These are phyloP conservation scores for Malus orientalis DNA, from an alignment of 306 rosid genomes.

Conservation along the genomic window DNA sequence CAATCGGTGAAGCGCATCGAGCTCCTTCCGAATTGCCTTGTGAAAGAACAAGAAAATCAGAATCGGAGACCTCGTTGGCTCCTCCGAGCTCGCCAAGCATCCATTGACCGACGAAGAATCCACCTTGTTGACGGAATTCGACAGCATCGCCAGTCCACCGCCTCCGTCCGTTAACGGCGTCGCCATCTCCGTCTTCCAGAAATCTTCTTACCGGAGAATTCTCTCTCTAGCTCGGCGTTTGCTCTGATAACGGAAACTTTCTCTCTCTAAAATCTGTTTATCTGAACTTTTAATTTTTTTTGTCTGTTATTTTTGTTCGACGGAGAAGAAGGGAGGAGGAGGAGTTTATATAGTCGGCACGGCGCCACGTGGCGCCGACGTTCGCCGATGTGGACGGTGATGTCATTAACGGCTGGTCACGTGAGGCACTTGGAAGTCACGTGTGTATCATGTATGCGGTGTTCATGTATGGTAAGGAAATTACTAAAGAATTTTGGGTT, in stretches of 20 bases:
- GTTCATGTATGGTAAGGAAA: not conserved
- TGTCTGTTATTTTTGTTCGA: not conserved
- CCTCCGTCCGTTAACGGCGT: constrained; percentile 72
- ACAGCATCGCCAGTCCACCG: constrained; percentile 71
- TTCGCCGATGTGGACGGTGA: constrained; percentile 28
- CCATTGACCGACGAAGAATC: constrained; percentile 47
- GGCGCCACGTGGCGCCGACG: constrained; percentile 33
- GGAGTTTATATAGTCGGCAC: constrained; percentile 5
- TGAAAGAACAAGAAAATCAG: constrained; percentile 83
- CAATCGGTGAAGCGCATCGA: constrained; percentile 67
- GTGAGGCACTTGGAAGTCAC: constrained; percentile 17
- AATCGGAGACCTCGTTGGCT: constrained; percentile 61
- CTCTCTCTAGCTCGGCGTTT: not conserved
- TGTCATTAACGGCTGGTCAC: constrained; percentile 19
- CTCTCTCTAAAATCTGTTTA: not conserved
- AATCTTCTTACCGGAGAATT: constrained; percentile 7
- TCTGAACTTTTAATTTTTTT: not conserved
- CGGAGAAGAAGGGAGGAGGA: constrained; percentile 21
- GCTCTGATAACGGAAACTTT: not conserved
- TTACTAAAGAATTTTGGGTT: not conserved
- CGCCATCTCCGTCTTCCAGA: constrained; percentile 38
- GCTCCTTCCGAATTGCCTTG: constrained; percentile 87
- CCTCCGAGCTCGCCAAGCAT: constrained; percentile 38
- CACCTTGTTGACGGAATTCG: constrained; percentile 53
- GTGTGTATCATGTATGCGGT: not conserved